Base-by-base conservation (phyloP, 225 moss, liverwort and hornwort species). In the Polytrichum commune region DNA sequence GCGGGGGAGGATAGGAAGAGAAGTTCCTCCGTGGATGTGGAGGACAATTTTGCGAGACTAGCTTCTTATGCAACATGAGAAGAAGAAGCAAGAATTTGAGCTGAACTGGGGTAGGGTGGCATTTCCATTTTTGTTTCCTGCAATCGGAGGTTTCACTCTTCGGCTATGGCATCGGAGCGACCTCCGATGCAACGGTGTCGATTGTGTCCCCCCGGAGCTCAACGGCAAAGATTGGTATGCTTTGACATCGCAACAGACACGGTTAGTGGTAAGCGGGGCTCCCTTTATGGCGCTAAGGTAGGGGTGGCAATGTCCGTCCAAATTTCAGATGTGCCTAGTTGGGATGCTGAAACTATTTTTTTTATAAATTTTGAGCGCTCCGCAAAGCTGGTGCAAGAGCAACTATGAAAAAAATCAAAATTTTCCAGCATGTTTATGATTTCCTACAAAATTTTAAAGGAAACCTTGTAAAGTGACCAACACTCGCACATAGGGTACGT, bases 151-250 rank as follows among this genome's bases (percentile, higher is more conserved):
- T 6, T 66, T 94, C n/a, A 10, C 77, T 98, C 75, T 98, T 98
- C 60, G 97, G 97, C 60, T 98, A 94, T 70, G 97, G 95, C 66
- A 98, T 98, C 1, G 97, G 97, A 22, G 90, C 94, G 16, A 98
- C 97, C 54, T 94, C 94, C 4, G 94, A 91, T 18, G 91, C 91
- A 29, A 80, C 85, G 0, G 81, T 98, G 27, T 91, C 94, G 26
- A 70, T 89, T 32, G 86, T 82, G 22, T 92, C 94, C 0, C 94
- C 0, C 66, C 90, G 18, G 79, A 87, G 35, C 25, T 92, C 4
- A 98, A 92, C 33, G 97, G 97, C 53, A 94, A 90, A 16, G 73
- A 88, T 28, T 98, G 97, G 97, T 95, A 71, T 74, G 35, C 46
- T 16, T 58, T 98, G 32, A 79, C 89, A 38, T 85, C 94, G 0